Evolutionary conservation across 2,329 filamentous ascomycete genomes (phyloP).

Genomic region (Colletotrichum zoysiae): DNA sequence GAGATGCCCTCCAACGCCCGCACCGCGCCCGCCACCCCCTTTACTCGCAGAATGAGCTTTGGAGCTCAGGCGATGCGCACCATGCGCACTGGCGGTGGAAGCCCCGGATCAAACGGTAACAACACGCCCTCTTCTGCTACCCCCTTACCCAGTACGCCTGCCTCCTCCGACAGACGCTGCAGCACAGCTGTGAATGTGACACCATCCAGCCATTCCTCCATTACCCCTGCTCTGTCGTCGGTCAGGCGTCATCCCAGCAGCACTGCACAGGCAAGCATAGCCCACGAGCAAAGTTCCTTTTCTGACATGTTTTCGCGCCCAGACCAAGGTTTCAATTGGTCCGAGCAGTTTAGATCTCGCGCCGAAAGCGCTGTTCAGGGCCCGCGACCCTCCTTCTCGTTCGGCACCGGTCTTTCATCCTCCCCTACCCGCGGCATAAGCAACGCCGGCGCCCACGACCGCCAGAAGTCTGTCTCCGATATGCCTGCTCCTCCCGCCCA

Average conservation of each 20-base stretch:
- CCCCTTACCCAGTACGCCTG: conserved; percentile 51
- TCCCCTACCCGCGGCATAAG: conserved; percentile 58
- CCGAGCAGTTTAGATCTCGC: conserved; percentile 92
- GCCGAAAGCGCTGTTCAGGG: conserved; percentile 82
- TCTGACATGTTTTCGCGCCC: conserved; percentile 75
- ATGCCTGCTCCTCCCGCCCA: conserved; percentile 70
- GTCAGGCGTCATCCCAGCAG: conserved; percentile 54
- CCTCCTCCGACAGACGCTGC: conserved; percentile 49
- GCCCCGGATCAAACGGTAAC: conserved; percentile 74
- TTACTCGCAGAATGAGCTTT: conserved; percentile 89
- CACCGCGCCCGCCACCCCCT: conserved; percentile 78
- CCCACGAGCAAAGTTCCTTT: conserved; percentile 67
- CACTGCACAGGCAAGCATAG: conserved; percentile 69
- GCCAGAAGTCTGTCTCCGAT: conserved; percentile 77
- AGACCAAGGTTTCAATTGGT: conserved; percentile 96
- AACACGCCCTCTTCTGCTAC: conserved; percentile 52
- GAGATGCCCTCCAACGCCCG: conserved; percentile 64
- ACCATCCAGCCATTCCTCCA: conserved; percentile 50
- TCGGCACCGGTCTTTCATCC: conserved; percentile 59
- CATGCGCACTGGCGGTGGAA: conserved; percentile 70
- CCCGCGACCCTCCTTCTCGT: conserved; percentile 69
- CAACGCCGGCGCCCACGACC: conserved; percentile 65
- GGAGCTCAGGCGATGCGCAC: conserved; percentile 83
- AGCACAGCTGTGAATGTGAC: conserved; percentile 42
- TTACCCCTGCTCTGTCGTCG: conserved; percentile 52